Percentiles rank a stretch among this genome's conserved stretches.
phyloP scores from a whole-genome alignment of 345 rosid genomes.

The Corymbia maculata region DNA sequence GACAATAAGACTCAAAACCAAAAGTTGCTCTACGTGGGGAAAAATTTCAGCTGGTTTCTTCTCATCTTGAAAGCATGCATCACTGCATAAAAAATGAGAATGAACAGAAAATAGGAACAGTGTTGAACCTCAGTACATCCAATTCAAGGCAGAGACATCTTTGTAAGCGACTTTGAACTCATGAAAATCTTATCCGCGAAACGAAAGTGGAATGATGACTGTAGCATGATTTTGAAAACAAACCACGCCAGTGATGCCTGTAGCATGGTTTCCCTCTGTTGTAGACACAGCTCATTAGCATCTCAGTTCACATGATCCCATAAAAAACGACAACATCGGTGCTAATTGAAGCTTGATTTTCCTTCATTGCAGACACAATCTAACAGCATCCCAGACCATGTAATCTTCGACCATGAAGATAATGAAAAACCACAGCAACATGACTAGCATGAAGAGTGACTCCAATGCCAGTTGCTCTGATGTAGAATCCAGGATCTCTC shows the following conservation, averaged over 20 bases:
- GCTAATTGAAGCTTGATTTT: background rate
- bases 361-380: background rate
- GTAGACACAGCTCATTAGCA: background rate
- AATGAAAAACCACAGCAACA: background rate
- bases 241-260: background rate
- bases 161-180: background rate
- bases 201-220: background rate
- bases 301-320: background rate
- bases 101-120: background rate
- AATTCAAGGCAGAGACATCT: background rate
- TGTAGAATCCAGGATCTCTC: background rate
- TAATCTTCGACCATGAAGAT: background rate
- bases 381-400: background rate
- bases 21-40: background rate
- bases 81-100: background rate
- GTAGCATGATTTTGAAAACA: background rate
- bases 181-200: background rate
- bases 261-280: background rate
- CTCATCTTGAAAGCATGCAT: background rate
- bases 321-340: background rate
- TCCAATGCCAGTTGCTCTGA: background rate
- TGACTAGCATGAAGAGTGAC: background rate
- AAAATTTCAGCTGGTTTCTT: background rate
- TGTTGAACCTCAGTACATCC: background rate
- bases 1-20: background rate